Base-by-base conservation (phyloP, 306 rosid species). In the Macrotyloma uniflorum region DNA sequence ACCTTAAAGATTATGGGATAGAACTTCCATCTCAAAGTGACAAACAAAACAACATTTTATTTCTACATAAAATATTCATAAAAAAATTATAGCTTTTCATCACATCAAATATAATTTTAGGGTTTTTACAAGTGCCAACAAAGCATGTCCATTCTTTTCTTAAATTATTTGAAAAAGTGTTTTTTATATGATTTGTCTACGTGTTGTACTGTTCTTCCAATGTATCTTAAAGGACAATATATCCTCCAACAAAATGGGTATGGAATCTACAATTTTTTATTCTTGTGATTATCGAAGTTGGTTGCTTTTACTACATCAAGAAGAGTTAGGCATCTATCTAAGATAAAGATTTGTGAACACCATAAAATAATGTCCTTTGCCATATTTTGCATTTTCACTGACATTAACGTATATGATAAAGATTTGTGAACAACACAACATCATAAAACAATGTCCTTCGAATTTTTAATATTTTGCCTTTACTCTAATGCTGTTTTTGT, bases 301-400 rank as follows among this genome's bases (percentile, higher is more conserved):
- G 51, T 76, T 70, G 75, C 45, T 50, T 62, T 67, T 61, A 70
- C 85, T 14, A 24, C 58, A 49, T 35, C 24, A 0, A 68, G 9
- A 59, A 59, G 18, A 61, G 78, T 51, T 70, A 15, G 74, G 82
- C 61, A 71, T 66, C 61, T 45, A 14, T 71, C 65, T 30, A 35
- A 40, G 49, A 64, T 63, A 72, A 61, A 38, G 74, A 72, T 63
- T 51, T 3, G 59, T 36, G 40, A 15, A 18, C 36, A 33, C 11
- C 40, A 14, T 28, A 13, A 28, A 28, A 40, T 26, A 57, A 28
- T 59, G 18, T 42, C 12, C 0, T 28, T n/a, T 53, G 42, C 40
- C 19, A 30, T 75, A 19, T 67, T 67, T 22, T 45, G 22, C 8
- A 40, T 46, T 47, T 47, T 14, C 58, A 23, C 35, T 67, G 10